phyloP scores from a whole-genome alignment of 768 basidiomycete species.

The Tulasnella calospora region DNA sequence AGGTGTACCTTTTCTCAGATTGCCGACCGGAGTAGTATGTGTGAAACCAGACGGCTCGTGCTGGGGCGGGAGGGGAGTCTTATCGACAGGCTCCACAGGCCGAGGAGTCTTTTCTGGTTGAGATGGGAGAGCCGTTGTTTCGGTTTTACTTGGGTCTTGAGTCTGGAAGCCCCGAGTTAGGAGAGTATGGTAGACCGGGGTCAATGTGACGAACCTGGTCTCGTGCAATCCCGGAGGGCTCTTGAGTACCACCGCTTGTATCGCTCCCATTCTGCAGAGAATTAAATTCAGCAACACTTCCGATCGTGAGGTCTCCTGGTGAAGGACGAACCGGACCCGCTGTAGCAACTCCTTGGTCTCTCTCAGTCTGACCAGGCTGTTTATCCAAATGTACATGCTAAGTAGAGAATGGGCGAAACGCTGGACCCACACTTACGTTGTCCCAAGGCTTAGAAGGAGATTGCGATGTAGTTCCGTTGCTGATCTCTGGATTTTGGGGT shows the following conservation, averaged over 20 bases:
- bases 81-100: neutral
- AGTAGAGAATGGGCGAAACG: neutral
- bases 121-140: neutral
- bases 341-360: neutral
- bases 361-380: neutral
- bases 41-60: neutral
- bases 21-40: neutral
- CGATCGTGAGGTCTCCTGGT: too few relatives aligned
- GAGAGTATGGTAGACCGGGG: neutral
- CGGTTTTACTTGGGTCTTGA: neutral
- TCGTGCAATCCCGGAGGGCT: neutral
- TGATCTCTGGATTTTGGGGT: neutral
- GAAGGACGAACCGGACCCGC: neutral
- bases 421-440: neutral
- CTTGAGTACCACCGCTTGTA: neutral
- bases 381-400: neutral
- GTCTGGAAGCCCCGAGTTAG: neutral
- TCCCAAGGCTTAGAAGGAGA: neutral
- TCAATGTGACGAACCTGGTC: neutral
- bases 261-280: neutral
- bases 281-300: neutral
- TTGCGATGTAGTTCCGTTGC: neutral
- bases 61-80: neutral
- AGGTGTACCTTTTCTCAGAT: neutral
- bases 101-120: neutral